Evolutionary conservation across 306 rosid genomes (phyloP), one percentile per base, ranked within the genome.

Genomic region (Macrotyloma uniflorum): DNA sequence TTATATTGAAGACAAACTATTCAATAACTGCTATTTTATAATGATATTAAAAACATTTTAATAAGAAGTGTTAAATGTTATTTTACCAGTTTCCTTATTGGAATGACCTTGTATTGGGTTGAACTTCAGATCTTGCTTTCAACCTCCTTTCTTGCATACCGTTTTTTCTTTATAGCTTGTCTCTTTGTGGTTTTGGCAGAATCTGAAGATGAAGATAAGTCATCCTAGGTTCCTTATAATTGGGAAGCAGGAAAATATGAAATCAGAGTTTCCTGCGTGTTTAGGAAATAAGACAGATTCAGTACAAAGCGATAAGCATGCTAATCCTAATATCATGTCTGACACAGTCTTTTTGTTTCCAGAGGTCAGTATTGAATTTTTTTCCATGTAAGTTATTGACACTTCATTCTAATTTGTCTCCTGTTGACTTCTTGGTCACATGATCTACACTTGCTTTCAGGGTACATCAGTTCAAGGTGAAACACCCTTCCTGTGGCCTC

Each of bases 121-220:
- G 67, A 70, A 66, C 71, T 66, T 19, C 18, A 38, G 30, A 65
- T 61, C 33, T 67, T 66, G 54, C 72, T 83, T 75, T 82, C 67
- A 71, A 70, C 23, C 50, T 71, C 22, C 61, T 59, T 82, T 80
- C 58, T 65, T 64, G 40, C 66, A 12, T 82, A 57, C 76, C 43
- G 46, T 77, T 50, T 61, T 82, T 79, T 77, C 55, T 66, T 8
- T 19, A 64, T 67, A 70, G 80, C 70, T 58, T 82, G 58, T 65
- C 24, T 65, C 24, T 54, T 86, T 70, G 40, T 49, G 72, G 45
- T 80, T 76, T 80, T 58, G 75, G 83, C 93, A 96, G 99, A 96
- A 92, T 87, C 82, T 96, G 84, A 96, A 96, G 85, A 85, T 96
- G 92, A 96, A 90, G 90, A 83, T 96, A 82, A 96, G 91, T 81